Percentiles rank a stretch among this genome's conserved stretches.
phyloP scores from a whole-genome alignment of 2,329 filamentous ascomycete species.

The Pseudogymnoascus sp. region DNA sequence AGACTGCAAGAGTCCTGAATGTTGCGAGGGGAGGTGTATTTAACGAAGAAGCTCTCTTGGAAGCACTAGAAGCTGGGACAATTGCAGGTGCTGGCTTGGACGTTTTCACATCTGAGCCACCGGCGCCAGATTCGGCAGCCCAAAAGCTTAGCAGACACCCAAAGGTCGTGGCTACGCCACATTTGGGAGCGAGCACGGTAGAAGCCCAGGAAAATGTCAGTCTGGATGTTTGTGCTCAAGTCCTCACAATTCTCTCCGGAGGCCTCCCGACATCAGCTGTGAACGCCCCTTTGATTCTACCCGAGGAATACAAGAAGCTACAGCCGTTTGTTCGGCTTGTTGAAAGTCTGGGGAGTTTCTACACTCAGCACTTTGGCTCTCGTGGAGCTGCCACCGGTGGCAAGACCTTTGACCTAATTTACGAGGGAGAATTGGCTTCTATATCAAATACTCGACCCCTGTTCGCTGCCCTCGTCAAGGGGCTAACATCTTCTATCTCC shows the following conservation, averaged over 20 bases:
- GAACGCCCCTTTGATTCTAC: constrained; percentile 74
- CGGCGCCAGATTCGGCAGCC: constrained; percentile 51
- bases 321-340: constrained; percentile 70
- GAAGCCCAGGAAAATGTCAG: constrained; percentile 83
- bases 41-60: constrained; percentile 66
- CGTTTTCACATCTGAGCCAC: constrained; percentile 72
- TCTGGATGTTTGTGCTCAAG: constrained; percentile 75
- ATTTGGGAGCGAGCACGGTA: constrained; percentile 71
- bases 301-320: constrained; percentile 71
- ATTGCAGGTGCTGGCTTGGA: constrained; percentile 75
- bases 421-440: constrained; percentile 66
- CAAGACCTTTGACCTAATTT: constrained; percentile 67
- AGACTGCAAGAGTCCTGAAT: constrained; percentile 67
- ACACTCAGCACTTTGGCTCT: constrained; percentile 65
- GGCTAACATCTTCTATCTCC: constrained; percentile 63
- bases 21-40: constrained; percentile 76
- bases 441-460: constrained; percentile 72
- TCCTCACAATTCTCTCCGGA: constrained; percentile 64
- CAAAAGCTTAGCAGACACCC: constrained; percentile 59
- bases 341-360: constrained; percentile 72
- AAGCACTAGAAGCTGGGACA: constrained; percentile 61
- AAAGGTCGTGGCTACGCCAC: constrained; percentile 70
- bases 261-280: constrained; percentile 70
- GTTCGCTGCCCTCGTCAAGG: constrained; percentile 73
- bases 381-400: constrained; percentile 41